Evolutionary conservation across 306 rosid species (phyloP).

Genomic region (Prunus fruticosa): DNA sequence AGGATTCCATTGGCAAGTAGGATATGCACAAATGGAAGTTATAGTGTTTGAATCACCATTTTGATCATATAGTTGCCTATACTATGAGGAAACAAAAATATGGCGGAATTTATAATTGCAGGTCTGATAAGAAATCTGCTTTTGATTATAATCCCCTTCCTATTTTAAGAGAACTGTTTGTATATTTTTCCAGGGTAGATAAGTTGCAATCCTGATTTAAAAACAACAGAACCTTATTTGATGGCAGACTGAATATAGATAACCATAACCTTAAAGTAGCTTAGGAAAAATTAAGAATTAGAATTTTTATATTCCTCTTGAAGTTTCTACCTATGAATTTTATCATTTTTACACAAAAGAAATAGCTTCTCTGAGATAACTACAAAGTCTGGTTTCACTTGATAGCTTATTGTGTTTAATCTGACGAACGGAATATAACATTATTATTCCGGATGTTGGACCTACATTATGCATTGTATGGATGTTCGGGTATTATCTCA

Average conservation of each 20-base stretch:
- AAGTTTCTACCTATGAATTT: background rate
- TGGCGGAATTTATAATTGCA: background rate
- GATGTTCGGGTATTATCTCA: background rate
- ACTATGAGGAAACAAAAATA: background rate
- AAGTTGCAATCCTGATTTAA: background rate
- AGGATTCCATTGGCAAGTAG: slow-evolving; percentile 1
- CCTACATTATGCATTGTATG: background rate
- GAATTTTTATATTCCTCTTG: background rate
- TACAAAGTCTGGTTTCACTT: background rate
- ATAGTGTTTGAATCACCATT: background rate
- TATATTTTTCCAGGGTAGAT: background rate
- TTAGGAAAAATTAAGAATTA: background rate
- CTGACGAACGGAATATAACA: background rate
- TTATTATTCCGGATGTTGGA: background rate
- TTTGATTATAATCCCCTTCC: background rate
- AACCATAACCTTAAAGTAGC: background rate
- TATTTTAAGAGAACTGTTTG: background rate
- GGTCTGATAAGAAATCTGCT: background rate
- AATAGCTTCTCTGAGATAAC: background rate
- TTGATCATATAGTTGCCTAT: background rate
- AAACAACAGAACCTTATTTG: background rate
- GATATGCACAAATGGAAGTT: background rate
- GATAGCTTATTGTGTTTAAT: background rate
- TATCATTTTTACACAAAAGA: background rate
- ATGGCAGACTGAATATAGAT: background rate